Evolutionary conservation across 2,329 filamentous ascomycete species (phyloP).

Genomic region (Chaetomiaceae sp.): DNA sequence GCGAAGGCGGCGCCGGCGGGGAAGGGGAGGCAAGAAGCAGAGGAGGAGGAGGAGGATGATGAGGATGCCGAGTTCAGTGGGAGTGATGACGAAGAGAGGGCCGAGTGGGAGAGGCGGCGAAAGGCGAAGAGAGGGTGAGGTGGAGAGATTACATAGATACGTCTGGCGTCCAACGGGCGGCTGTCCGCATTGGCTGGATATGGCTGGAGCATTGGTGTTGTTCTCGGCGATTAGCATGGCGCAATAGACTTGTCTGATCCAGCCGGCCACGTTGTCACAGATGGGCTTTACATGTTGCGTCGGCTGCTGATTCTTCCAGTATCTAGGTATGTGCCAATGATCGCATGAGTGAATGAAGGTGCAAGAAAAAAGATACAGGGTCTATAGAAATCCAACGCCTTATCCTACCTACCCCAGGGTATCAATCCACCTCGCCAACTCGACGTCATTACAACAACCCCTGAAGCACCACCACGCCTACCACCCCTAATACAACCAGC

Average conservation of each 20-base stretch:
- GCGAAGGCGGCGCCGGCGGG: slow-evolving; percentile 3
- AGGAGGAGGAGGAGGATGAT: slow-evolving; percentile 37
- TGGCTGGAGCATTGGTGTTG: too few relatives aligned
- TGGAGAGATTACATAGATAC: neutral
- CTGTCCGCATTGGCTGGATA: neutral
- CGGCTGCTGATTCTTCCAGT: too few relatives aligned
- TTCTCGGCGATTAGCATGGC: too few relatives aligned
- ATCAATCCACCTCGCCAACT: neutral
- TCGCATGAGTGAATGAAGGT: too few relatives aligned
- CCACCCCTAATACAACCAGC: neutral
- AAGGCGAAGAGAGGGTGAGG: slow-evolving; percentile 31
- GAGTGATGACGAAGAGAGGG: slow-evolving; percentile 58
- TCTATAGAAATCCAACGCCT: neutral
- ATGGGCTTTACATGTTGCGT: too few relatives aligned
- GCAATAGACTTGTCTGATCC: slow-evolving; percentile 7
- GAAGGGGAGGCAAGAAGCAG: neutral
- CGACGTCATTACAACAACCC: neutral
- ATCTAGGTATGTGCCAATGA: too few relatives aligned
- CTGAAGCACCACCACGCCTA: neutral
- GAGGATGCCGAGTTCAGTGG: slow-evolving; percentile 57
- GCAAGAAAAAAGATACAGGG: neutral
- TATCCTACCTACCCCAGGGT: too few relatives aligned
- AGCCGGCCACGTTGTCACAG: too few relatives aligned
- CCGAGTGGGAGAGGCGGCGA: slow-evolving; percentile 52
- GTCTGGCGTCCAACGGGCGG: neutral